Base-by-base conservation (phyloP, 2,329 filamentous ascomycete species). In the Aspergillus spinulosporus region DNA sequence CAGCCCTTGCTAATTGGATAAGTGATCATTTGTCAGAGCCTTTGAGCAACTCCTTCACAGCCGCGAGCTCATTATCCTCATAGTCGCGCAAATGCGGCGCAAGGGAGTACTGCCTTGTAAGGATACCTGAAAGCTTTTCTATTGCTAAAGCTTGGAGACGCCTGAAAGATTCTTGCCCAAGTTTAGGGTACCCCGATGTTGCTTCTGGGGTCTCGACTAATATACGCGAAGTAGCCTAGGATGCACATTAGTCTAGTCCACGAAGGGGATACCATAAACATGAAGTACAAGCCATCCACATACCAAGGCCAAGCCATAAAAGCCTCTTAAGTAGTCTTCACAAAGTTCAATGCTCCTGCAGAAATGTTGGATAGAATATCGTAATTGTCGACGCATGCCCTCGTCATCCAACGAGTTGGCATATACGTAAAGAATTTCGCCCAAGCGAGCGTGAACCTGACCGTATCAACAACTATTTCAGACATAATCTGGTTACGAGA, bases 311-410 rank as follows among this genome's bases (percentile, higher is more conserved):
- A 99, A 78, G 5, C 94, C 94, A 73, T 96, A 97, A 72, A 92
- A 96, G 1, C 92, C 94, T 59, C 94, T 86, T 59, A 97, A 75
- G 71, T 97, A 97, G 70, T 92, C 87, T 65, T 97, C 90, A 68
- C 94, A 97, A 51, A 99, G 83, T 76, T 99, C 94, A 62, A 97
- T 85, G 68, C 92, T 94, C 66, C 94, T 85, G 70, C 88, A 90
- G 74, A 96, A 97, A 62, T 92, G 85, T 69, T 91, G 89, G 52
- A 96, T 74, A 4, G 91, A 87, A 69, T 92, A 89, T 43, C 83
- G 79, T 53, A 94, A 77, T 65, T 84, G 78, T 69, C 81, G 76
- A 56, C 72, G 56, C 44, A 71, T 61, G 44, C 69, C 67, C 11
- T 72, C 75, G 29, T 63, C 66, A 9, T 75, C 72, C 34, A 73